A percentile compares a stretch with the other conserved stretches of the same genome.
Evolutionary conservation across 2,329 filamentous ascomycete genomes (phyloP).

Genomic region (Talaromyces rugulosus): DNA sequence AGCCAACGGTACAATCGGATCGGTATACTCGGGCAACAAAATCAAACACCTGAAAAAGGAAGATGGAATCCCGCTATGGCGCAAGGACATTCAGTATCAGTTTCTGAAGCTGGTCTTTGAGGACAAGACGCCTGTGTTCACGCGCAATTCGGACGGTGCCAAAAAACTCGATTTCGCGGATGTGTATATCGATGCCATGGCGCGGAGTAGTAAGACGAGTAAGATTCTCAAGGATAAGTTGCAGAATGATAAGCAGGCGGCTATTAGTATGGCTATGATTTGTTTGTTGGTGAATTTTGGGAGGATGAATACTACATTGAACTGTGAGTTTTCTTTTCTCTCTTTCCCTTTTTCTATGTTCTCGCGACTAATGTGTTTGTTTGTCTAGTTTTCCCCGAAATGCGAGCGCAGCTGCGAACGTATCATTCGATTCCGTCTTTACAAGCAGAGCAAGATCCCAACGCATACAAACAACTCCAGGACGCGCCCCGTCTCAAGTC

Average conservation of each 20-base stretch:
- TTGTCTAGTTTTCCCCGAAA: conserved; percentile 88
- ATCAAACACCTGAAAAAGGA: conserved; percentile 65
- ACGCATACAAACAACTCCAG: conserved; percentile 96
- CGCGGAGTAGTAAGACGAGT: conserved; percentile 96
- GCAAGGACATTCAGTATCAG: conserved; percentile 64
- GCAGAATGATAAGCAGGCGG: conserved; percentile 82
- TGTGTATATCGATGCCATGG: conserved; percentile 98
- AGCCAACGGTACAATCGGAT: conserved; percentile 62
- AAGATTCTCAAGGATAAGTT: conserved; percentile 97
- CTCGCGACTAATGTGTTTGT: neutral
- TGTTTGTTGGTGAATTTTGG: conserved; percentile 96
- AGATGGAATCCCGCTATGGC: conserved; percentile 62
- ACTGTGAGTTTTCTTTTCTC: conserved; percentile 58
- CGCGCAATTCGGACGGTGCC: conserved; percentile 80
- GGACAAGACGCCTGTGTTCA: conserved; percentile 67
- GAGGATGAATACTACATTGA: conserved; percentile 97
- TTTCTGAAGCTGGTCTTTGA: conserved; percentile 61
- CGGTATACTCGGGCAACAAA: conserved; percentile 65
- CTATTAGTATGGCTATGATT: conserved; percentile 99
- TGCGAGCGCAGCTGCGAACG: conserved; percentile 94
- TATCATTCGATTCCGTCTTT: conserved; percentile 97
- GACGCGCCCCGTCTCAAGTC: conserved; percentile 95
- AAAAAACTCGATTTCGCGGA: conserved; percentile 79
- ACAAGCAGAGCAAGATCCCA: conserved; percentile 89
- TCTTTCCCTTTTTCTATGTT: neutral